These are phyloP conservation scores for Alnus glutinosa DNA, from an alignment of 306 rosid species.

Conservation along the genomic window DNA sequence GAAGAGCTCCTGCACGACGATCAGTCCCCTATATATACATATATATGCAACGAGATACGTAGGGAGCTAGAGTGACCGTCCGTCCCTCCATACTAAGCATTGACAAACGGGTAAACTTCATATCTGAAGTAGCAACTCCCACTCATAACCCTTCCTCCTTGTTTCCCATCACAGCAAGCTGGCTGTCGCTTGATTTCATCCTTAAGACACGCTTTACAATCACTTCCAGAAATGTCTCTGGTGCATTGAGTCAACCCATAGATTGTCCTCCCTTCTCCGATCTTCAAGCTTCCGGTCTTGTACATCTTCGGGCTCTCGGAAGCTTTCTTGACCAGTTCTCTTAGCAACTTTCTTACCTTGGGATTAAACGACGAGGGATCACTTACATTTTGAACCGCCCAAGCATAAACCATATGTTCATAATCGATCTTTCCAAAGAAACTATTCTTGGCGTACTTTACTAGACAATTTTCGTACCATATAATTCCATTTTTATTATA, in stretches of 20 bases:
- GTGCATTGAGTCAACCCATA: background rate
- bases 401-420: background rate
- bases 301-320: background rate
- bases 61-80: too few species aligned
- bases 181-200: slow-evolving; percentile 13
- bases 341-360: background rate
- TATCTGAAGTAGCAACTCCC: slow-evolving; percentile 36
- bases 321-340: background rate
- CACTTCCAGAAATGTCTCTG: background rate
- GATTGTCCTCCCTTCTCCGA: background rate
- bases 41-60: too few species aligned
- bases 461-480: slow-evolving; percentile 11
- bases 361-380: background rate
- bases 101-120: slow-evolving; percentile 29
- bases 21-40: too few species aligned
- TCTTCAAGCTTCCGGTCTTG: background rate
- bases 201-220: background rate
- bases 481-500: background rate
- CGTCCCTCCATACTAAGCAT: too few species aligned
- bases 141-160: slow-evolving; percentile 27
- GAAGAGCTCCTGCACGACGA: too few species aligned
- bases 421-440: slow-evolving; percentile 16
- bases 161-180: slow-evolving; percentile 27
- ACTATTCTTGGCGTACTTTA: slow-evolving; percentile 1
- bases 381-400: background rate